phyloP scores from a whole-genome alignment of 1,139 yeast genomes.

The Hyphopichia burtonii region DNA sequence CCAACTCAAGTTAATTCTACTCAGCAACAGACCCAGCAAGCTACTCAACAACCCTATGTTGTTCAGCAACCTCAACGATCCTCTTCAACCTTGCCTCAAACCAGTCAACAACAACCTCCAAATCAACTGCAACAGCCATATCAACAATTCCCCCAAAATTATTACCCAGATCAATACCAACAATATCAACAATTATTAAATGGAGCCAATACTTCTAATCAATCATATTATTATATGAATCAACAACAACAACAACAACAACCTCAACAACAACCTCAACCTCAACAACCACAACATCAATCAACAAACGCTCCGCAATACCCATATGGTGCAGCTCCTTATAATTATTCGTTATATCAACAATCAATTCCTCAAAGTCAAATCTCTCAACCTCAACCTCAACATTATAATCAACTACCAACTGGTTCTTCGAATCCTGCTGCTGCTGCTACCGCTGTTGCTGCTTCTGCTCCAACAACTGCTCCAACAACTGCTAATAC shows the following conservation, averaged over 20 bases:
- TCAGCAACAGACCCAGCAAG: slow-evolving; percentile 1
- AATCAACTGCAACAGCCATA: slow-evolving; percentile 7
- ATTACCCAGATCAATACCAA: slow-evolving; percentile 4
- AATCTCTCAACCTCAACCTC: slow-evolving; percentile 17
- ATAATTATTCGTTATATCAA: slow-evolving; percentile 12
- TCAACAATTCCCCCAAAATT: slow-evolving; percentile 12
- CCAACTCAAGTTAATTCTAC: too few species aligned
- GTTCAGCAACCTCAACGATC: slow-evolving; percentile 1
- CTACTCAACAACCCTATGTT: not conserved
- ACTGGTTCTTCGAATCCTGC: slow-evolving; percentile 6
- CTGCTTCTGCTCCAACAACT: slow-evolving; percentile 8
- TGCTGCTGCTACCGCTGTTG: slow-evolving; percentile 7
- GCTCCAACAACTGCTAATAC: not conserved
- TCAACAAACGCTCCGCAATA: not conserved
- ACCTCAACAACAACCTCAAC: slow-evolving; percentile 1
- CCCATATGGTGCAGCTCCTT: slow-evolving; percentile 4
- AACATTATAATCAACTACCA: slow-evolving; percentile 10
- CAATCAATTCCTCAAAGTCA: slow-evolving; percentile 12
- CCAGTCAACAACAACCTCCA: slow-evolving; percentile 4
- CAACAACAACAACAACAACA: slow-evolving; percentile 2
- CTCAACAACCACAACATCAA: not conserved
- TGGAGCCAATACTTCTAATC: not conserved
- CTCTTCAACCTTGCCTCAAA: not conserved
- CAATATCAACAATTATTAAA: slow-evolving; percentile 4
- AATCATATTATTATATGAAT: slow-evolving; percentile 2